Evolutionary conservation across 257 asterid genomes (phyloP).

Genomic region (Solanum commersonii): DNA sequence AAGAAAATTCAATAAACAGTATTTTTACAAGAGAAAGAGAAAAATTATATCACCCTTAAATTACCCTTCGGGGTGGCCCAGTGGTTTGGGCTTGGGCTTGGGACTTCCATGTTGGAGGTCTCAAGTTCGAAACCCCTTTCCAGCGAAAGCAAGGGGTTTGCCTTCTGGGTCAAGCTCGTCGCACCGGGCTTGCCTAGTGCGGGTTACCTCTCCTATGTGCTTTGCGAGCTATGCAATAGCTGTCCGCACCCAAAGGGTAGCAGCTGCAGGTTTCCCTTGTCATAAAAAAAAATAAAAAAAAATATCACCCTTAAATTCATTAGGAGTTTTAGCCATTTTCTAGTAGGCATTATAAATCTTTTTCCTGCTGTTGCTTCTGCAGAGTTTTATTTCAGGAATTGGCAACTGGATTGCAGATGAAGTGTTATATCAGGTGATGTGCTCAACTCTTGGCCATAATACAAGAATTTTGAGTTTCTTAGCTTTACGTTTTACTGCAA

Average conservation of each 20-base stretch:
- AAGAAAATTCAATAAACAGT: background rate
- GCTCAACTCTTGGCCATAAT: slow-evolving; percentile 7
- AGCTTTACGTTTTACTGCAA: background rate
- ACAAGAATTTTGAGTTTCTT: background rate
- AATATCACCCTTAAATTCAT: background rate
- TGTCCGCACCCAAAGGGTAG: too few relatives aligned
- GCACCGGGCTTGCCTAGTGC: too few relatives aligned
- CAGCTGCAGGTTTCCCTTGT: too few relatives aligned
- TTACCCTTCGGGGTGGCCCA: too few relatives aligned
- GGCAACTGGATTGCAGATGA: slow-evolving; percentile 99
- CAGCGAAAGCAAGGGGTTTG: too few relatives aligned
- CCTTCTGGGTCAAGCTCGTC: too few relatives aligned
- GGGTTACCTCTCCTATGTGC: too few relatives aligned
- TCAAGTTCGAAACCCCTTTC: too few relatives aligned
- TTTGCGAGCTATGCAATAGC: too few relatives aligned
- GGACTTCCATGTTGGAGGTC: too few relatives aligned
- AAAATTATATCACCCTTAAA: background rate
- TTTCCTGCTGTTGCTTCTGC: slow-evolving; percentile 25
- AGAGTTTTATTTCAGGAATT: slow-evolving; percentile 91
- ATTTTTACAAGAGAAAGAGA: background rate
- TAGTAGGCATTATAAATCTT: background rate
- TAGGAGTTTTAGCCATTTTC: background rate
- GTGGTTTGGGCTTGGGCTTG: too few relatives aligned
- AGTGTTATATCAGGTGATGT: slow-evolving; percentile 81
- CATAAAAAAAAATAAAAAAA: too few relatives aligned